Evolutionary conservation across 1,284 basidiomycete genomes (phyloP).

Genomic region (Ceratobasidium sp.): DNA sequence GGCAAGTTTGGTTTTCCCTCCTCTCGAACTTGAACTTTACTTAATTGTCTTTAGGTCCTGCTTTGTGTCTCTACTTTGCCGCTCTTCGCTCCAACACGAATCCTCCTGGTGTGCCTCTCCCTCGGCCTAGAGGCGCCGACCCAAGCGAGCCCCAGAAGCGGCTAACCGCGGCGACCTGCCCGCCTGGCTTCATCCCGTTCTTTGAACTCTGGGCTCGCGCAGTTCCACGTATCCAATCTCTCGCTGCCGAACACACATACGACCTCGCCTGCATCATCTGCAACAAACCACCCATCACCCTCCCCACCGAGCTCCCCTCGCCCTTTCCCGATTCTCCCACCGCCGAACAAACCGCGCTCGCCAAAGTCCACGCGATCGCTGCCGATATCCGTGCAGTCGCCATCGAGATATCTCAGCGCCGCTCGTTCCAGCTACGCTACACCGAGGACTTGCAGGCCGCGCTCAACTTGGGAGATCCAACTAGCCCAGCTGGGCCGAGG

Average conservation of each 20-base stretch:
- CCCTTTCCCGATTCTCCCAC: constrained; percentile 58
- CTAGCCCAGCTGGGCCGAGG: constrained; percentile 51
- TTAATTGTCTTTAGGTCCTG: constrained; percentile 63
- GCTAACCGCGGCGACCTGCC: constrained; percentile 69
- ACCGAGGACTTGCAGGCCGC: constrained; percentile 79
- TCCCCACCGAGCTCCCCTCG: constrained; percentile 42
- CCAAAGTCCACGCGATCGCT: constrained; percentile 69
- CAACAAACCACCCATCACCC: constrained; percentile 62
- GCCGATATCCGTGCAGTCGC: constrained; percentile 81
- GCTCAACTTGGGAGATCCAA: constrained; percentile 67
- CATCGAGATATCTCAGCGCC: constrained; percentile 81
- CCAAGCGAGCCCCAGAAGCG: constrained; percentile 58
- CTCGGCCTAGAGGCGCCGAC: constrained; percentile 57
- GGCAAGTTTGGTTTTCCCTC: constrained; percentile 60
- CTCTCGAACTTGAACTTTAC: constrained; percentile 10
- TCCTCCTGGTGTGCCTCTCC: constrained; percentile 72
- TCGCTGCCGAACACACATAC: constrained; percentile 74
- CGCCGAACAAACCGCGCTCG: constrained; percentile 43
- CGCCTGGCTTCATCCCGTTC: constrained; percentile 71
- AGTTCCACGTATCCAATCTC: constrained; percentile 73
- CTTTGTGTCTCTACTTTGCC: constrained; percentile 76
- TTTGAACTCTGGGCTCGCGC: constrained; percentile 75
- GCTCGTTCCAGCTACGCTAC: constrained; percentile 84
- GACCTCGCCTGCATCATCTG: constrained; percentile 85
- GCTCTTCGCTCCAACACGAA: constrained; percentile 71